Conservation (phyloP, 306 rosid genomes). For the Luffa acutangula region DNA sequence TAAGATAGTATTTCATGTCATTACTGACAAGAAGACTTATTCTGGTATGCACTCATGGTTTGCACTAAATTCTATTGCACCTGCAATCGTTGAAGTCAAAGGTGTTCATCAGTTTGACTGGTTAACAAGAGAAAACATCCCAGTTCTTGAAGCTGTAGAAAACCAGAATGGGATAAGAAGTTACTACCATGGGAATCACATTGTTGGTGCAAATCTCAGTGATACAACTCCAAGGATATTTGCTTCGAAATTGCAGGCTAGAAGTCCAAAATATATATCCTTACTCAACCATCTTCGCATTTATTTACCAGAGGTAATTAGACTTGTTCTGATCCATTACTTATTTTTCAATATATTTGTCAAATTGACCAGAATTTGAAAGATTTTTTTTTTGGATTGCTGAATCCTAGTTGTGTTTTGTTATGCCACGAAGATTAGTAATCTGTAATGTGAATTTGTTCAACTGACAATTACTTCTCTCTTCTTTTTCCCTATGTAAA, state of each 20-base stretch:
- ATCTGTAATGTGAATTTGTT: neutral
- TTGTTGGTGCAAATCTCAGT: constrained; percentile 56
- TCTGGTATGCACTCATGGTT: constrained; percentile 99
- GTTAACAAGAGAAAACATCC: constrained; percentile 99
- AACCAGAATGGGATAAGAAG: constrained; percentile 72
- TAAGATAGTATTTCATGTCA: constrained; percentile 87
- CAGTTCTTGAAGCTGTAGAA: constrained; percentile 96
- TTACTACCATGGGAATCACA: constrained; percentile 93
- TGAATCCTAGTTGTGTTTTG: neutral
- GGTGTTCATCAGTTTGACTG: constrained; percentile 96
- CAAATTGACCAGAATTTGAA: neutral
- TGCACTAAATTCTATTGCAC: constrained; percentile 79
- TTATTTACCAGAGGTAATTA: constrained; percentile 85
- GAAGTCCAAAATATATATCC: constrained; percentile 98
- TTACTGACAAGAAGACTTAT: constrained; percentile 93
- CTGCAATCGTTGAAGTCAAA: constrained; percentile 92
- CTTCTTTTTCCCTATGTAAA: neutral
- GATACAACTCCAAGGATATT: constrained; percentile 58
- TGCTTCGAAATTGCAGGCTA: constrained; percentile 80
- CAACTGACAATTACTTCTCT: neutral
- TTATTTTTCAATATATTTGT: neutral
- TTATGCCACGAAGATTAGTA: neutral
- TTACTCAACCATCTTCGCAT: constrained; percentile 94
- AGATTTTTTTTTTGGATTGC: neutral
- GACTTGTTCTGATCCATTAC: neutral